Base-by-base conservation (phyloP, 805 yeast species). In the Starmerella riodocensis region DNA sequence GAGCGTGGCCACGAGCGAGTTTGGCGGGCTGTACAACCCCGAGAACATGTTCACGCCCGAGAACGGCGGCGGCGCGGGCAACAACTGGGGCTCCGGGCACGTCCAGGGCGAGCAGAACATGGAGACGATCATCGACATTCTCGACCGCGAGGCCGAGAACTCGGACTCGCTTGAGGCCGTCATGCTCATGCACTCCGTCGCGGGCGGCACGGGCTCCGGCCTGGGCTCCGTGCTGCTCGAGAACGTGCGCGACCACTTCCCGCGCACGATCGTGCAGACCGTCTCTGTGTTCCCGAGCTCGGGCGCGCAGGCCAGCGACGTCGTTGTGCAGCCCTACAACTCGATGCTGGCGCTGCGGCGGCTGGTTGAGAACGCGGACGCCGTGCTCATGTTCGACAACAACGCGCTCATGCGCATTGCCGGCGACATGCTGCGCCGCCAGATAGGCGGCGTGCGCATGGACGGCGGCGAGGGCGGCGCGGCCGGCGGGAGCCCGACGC, bases 171-270 rank as follows among this genome's bases (percentile, higher is more conserved):
- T 85, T 38, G 91, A 86, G 48, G 93, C 93, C 4, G 91, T 91
- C 58, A 94, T 85, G 64, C 62, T 91, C 48, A 59, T 86, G 37
- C 98, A 91, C 60, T 80, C 95, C 4, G 93, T 91, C 4, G 97
- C 96, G 0, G 99, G 99, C 27, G 99, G 99, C 29, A 91, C 98
- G 0, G 99, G 99, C 0, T 81, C 95, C 0, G 98, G 99, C 3
- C 73, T 85, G 27, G 98, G 98, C 1, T 81, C 94, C 0, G 71
- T 71, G 41, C 50, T 91, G 32, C 60, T 91, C 28, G 96, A 91
- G 56, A 64, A 74, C 13, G 58, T 93, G 41, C 73, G 74, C 41
- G 98, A 91, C 56, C 64, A 84, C 39, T 88, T 75, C 56, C 74
- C 79, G 37, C 86, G 86, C 57, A 88, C 85, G 53, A 60, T 91